phyloP scores from a whole-genome alignment of 1,284 basidiomycete species.

The Moesziomyces parantarcticus region DNA sequence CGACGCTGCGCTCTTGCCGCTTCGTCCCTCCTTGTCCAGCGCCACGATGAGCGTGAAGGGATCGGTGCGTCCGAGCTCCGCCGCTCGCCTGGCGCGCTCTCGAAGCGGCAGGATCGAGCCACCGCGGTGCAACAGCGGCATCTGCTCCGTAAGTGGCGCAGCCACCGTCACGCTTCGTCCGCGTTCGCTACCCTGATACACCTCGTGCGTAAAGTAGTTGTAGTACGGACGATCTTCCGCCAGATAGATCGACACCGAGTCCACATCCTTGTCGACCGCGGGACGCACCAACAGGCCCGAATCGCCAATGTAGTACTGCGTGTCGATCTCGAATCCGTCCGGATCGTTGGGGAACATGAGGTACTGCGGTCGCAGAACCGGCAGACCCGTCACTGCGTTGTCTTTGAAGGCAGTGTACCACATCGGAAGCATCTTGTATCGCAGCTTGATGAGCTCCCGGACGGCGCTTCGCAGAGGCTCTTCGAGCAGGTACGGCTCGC shows the following conservation, averaged over 20 bases:
- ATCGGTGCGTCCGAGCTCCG: slow-evolving; percentile 87
- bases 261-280: slow-evolving; percentile 80
- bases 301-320: slow-evolving; percentile 91
- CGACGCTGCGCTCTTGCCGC: slow-evolving; percentile 14
- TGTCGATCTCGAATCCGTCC: slow-evolving; percentile 85
- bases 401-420: slow-evolving; percentile 93
- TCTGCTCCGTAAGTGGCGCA: slow-evolving; percentile 71
- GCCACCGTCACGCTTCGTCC: slow-evolving; percentile 77
- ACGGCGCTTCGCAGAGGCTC: slow-evolving; percentile 87
- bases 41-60: slow-evolving; percentile 92
- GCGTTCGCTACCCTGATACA: slow-evolving; percentile 75
- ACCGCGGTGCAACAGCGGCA: slow-evolving; percentile 90
- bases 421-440: slow-evolving; percentile 87
- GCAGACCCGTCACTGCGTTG: slow-evolving; percentile 56
- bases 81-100: slow-evolving; percentile 85
- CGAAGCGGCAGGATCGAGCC: slow-evolving; percentile 88
- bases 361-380: slow-evolving; percentile 78
- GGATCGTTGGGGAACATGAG: slow-evolving; percentile 89
- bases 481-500: slow-evolving; percentile 92
- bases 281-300: slow-evolving; percentile 93
- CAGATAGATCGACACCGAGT: slow-evolving; percentile 82
- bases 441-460: slow-evolving; percentile 80
- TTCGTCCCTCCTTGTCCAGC: slow-evolving; percentile 72
- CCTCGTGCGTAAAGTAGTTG: slow-evolving; percentile 78
- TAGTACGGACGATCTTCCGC: slow-evolving; percentile 95